Evolutionary conservation across 257 asterid species (phyloP), one percentile per base, ranked within the genome.

Genomic region (Verbascum thapsus): DNA sequence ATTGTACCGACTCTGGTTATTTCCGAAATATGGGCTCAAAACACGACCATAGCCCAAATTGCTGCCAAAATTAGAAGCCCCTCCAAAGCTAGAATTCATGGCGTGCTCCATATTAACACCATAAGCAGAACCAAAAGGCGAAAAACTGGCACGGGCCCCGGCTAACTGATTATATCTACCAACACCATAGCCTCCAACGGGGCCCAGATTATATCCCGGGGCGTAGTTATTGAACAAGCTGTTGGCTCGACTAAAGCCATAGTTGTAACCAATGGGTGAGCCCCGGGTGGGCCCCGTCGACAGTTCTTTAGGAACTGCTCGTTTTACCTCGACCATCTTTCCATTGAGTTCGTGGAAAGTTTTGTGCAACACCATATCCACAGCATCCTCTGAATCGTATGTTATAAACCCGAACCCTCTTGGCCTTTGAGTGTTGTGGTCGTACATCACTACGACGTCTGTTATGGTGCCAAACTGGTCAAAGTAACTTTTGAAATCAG

Each of bases 361-460:
- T 71, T 85, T 88, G 69, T 78, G 87, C 73, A 85, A 67, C 38
- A 79, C 96, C 73, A 76, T 72, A 54, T 88, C 94, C 58, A 88
- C 96, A 40, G 96, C 87, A 17, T 88, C 94, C 81, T 88, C 96
- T 0, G 91, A 75, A 68, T 88, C 96, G 60, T 78, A 88, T 0
- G 94, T 85, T 59, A 87, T 85, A 47, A 87, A 87, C 17, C 96
- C 96, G 47, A 85, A 88, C 58, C 96, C 95, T 53, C 95, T 73
- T 38, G 96, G 95, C 66, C 95, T 75, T 69, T 88, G 92, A 30
- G 96, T 88, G 76, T 78, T 82, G 79, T 86, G 96, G 78, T 88
- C 95, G 37, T 86, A 84, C 95, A 86, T 89, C 73, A 89, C 94
- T 19, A 86, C 94, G 16, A 86, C 90, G 67, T 86, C 90, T 1